Conservation (phyloP, 2,329 filamentous ascomycete species). For the Penicillium hordei region DNA sequence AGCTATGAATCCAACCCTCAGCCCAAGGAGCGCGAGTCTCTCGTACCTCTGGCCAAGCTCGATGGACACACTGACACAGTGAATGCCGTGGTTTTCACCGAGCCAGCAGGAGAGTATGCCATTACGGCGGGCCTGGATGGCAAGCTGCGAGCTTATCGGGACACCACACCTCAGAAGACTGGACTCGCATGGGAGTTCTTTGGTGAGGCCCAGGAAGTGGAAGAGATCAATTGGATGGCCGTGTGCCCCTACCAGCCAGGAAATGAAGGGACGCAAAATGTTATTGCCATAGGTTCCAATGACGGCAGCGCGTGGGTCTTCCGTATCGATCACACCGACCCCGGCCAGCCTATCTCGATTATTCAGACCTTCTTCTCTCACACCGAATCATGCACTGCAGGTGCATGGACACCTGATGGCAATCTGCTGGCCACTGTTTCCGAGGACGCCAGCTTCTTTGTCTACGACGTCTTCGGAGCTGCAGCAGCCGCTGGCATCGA, state of each 20-base stretch:
- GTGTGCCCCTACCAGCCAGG: slow-evolving; percentile 65
- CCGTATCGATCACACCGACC: slow-evolving; percentile 69
- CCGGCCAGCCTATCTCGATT: slow-evolving; percentile 67
- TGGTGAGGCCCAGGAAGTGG: slow-evolving; percentile 80
- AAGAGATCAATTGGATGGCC: slow-evolving; percentile 89
- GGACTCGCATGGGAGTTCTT: slow-evolving; percentile 64
- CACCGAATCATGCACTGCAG: slow-evolving; percentile 80
- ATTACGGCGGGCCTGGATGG: slow-evolving; percentile 89
- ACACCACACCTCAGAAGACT: slow-evolving; percentile 46
- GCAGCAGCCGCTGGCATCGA: slow-evolving; percentile 65
- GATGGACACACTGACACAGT: slow-evolving; percentile 93
- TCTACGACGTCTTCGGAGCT: slow-evolving; percentile 86
- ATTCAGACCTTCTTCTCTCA: slow-evolving; percentile 92
- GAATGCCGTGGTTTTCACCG: slow-evolving; percentile 80
- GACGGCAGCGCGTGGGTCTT: slow-evolving; percentile 97
- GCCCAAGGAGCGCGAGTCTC: slow-evolving; percentile 58
- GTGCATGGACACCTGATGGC: slow-evolving; percentile 86
- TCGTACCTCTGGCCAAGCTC: slow-evolving; percentile 69
- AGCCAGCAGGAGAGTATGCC: slow-evolving; percentile 77
- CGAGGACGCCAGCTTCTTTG: slow-evolving; percentile 84
- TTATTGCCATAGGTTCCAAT: slow-evolving; percentile 80
- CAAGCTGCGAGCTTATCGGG: slow-evolving; percentile 69
- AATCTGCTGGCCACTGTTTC: slow-evolving; percentile 81
- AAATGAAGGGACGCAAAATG: slow-evolving; percentile 64
- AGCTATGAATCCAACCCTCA: slow-evolving; percentile 70